Percentiles rank a stretch among this genome's conserved stretches.
phyloP scores from a whole-genome alignment of 2,329 filamentous ascomycete genomes.

The Aspergillus neoniger region DNA sequence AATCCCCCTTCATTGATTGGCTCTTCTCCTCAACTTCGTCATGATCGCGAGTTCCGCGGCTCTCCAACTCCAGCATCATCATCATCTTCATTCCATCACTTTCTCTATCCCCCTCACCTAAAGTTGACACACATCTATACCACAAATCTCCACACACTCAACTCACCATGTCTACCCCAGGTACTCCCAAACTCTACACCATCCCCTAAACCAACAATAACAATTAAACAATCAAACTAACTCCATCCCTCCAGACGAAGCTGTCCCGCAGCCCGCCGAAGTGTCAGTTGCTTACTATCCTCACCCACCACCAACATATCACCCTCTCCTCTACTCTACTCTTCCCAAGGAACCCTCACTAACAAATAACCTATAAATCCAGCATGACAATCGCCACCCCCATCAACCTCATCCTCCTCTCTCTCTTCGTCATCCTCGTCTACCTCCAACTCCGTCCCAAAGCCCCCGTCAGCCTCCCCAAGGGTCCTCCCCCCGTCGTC shows the following conservation, averaged over 20 bases:
- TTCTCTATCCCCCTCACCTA: not conserved
- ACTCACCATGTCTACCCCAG: conserved; percentile 20
- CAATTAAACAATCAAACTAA: conserved; percentile 14
- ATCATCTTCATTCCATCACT: not conserved
- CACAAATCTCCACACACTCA: not conserved
- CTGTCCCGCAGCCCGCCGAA: conserved; percentile 35
- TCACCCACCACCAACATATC: no score
- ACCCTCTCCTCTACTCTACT: no score
- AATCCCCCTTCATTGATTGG: not conserved
- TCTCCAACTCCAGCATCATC: conserved; percentile 3
- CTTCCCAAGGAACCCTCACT: not conserved
- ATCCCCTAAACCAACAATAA: not conserved
- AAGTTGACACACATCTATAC: not conserved
- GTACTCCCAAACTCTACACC: conserved; percentile 8
- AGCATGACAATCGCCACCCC: conserved; percentile 60
- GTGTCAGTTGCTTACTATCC: conserved; percentile 34
- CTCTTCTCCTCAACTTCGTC: not conserved
- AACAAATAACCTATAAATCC: conserved; percentile 8
- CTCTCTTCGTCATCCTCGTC: conserved; percentile 58
- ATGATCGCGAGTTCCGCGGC: not conserved
- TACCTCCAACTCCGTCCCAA: conserved; percentile 63
- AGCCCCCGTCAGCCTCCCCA: conserved; percentile 53
- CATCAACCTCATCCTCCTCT: conserved; percentile 62
- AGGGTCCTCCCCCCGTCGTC: conserved; percentile 67
- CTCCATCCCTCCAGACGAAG: conserved; percentile 21